Base-by-base conservation (phyloP, 345 rosid species). In the Brassica incana region DNA sequence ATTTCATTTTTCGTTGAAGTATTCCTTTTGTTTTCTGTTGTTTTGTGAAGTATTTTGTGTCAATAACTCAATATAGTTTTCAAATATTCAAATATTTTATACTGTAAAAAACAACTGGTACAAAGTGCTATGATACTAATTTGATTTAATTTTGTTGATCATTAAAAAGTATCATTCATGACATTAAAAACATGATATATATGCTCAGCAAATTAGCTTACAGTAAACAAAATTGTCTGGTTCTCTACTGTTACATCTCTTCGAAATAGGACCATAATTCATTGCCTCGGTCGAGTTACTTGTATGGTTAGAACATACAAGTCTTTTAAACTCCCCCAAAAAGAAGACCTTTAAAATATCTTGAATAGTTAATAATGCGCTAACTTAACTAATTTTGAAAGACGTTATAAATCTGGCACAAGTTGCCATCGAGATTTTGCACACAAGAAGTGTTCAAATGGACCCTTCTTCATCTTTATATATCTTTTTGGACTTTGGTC, bases 401-500 rank as follows among this genome's bases (percentile, higher is more conserved):
- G 35, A 71, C 15, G 10, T 18, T 25, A 5, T 14, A 75, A 73
- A 78, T 83, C 64, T 75, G 86, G 87, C 75, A 81, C 36, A 23
- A 67, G 83, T 85, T 75, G 48, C 81, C 78, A 78, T 82, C 88
- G 33, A 36, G 78, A 76, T 78, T 25, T 36, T 52, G 43, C 48
- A 40, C 58, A 50, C 52, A 69, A 59, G 59, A 81, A 60, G 75
- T 60, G 76, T 25, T 32, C 33, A 67, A 38, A 74, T 80, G 86
- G 74, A 85, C 85, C 84, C 76, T 58, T 76, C 15, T 35, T 6
- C 76, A 56, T 52, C 80, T 84, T 84, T 25, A 65, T 48, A 18
- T 68, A 68, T 60, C 65, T 60, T 79, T 72, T 74, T 80, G 76
- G 74, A 59, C 67, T 66, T 80, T 80, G 87, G 92, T 80, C 86